Evolutionary conservation across 768 basidiomycete species (phyloP), one percentile per base, ranked within the genome.

Genomic region (Mycena filopes): DNA sequence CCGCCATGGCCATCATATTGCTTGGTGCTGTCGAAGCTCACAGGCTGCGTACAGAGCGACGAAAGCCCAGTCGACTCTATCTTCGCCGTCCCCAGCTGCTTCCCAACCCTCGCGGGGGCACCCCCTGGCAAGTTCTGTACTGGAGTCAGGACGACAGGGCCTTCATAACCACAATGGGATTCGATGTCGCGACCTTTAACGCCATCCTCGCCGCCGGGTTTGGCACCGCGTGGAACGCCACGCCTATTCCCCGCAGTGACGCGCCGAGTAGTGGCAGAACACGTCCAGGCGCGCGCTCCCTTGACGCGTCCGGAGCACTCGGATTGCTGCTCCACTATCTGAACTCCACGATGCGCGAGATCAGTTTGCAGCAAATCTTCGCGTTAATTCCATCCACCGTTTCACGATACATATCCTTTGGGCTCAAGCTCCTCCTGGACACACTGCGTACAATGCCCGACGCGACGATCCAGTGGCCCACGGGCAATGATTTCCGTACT

Each of bases 81-180:
- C 36, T 54, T 11, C 38, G 53, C 16, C 69, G 69, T 15, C 51
- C 69, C 2, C 55, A 73, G 46, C 56, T 76, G 13, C 66, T 72
- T 10, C 74, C 68, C 0, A 60, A 71, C 50, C 75, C 75, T 18
- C 48, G 65, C 12, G 13, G 29, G 0, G 29, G 65, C 33, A 77
- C 74, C 18, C 70, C 75, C 0, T 79, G 77, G 76, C 72, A 73
- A 46, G 25, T 33, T 0, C 59, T 76, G 1, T 75, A 73, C 45
- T 31, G 58, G 1, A 73, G 69, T 36, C 67, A 50, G 5, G 60
- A 70, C 45, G 74, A 79, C 58, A 54, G 71, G 8, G 74, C 74
- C 11, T 78, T 72, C 50, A 78, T 79, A 33, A 78, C 74, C 0
- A 79, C 73, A 0, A 75, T 75, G 73, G 73, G 72, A 7, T 68